Evolutionary conservation across 1,284 basidiomycete genomes (phyloP), one percentile per base, ranked within the genome.

Genomic region (Irpex rosettiformis): DNA sequence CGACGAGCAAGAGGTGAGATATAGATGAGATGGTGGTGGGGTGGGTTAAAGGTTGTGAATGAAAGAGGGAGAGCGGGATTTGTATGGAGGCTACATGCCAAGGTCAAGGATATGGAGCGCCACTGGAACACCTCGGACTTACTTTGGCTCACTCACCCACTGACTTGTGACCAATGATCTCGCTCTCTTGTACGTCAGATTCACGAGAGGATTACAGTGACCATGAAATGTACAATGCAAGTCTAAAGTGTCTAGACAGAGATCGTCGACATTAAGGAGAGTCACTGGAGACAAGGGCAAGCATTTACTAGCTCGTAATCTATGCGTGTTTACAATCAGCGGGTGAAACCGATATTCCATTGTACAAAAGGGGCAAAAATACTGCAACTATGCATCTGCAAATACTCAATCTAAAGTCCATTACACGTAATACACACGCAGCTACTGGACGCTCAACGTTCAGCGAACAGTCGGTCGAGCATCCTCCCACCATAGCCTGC

Each of bases 401-500:
- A 24, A 33, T 33, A 37, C 52, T 29, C 52, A 53, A 53, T 53
- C 52, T 40, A 11, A 7, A 53, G n/a, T 21, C 52, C 27, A 53
- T n/a, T 53, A 37, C 28, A 21, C 27, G 18, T 53, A 55, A 47
- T 57, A 11, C 45, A 51, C 49, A 45, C 18, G 30, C 29, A 55
- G 55, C 51, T 21, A 25, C 48, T 8, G 5, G 10, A 5, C 27
- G 24, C 48, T 49, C 27, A 28, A 13, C 11, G 27, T 13, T 49
- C 48, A 49, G 21, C 56, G 7, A 58, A 22, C 37, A 61, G 22
- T 13, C 57, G 47, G 2, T 68, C 67, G 43, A 67, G 52, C 55
- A 78, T 57, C 61, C 70, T 72, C 62, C 75, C 74, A 13, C 75
- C 75, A 6, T 45, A 24, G 22, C 72, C 69, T 4, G 74, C 76